These are phyloP conservation scores for Mycena metata DNA, from an alignment of 768 basidiomycete genomes.

Conservation along the genomic window DNA sequence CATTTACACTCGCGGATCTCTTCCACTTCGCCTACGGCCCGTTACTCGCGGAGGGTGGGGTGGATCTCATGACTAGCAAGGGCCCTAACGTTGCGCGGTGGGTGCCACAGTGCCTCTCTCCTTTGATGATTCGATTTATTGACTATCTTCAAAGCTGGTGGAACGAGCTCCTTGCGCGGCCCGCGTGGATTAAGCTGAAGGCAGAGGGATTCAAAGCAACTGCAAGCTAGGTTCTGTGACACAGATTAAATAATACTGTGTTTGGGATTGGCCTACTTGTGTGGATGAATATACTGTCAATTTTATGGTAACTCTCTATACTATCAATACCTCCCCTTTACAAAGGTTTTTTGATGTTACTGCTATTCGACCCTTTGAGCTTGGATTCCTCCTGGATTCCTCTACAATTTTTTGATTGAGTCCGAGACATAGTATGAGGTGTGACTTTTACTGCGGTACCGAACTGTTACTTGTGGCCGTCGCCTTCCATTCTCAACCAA, in stretches of 20 bases:
- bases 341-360: too few relatives aligned
- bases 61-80: slow-evolving; percentile 16
- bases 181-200: slow-evolving; percentile 17
- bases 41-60: not conserved
- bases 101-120: not conserved
- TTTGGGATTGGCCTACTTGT: not conserved
- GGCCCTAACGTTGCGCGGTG: slow-evolving; percentile 24
- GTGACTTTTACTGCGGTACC: too few relatives aligned
- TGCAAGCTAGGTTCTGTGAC: not conserved
- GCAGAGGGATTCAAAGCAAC: slow-evolving; percentile 22
- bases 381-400: too few relatives aligned
- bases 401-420: too few relatives aligned
- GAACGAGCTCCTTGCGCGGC: slow-evolving; percentile 17
- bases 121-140: not conserved
- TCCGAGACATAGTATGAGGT: too few relatives aligned
- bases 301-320: not conserved
- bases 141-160: slow-evolving; percentile 16
- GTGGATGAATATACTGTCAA: not conserved
- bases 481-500: too few relatives aligned
- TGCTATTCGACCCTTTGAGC: too few relatives aligned
- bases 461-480: too few relatives aligned
- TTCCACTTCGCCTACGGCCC: slow-evolving; percentile 10
- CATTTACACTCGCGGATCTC: not conserved
- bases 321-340: not conserved
- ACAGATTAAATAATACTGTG: not conserved